Conservation (phyloP, 768 basidiomycete genomes). For the Tricholoma hemisulphureum region DNA sequence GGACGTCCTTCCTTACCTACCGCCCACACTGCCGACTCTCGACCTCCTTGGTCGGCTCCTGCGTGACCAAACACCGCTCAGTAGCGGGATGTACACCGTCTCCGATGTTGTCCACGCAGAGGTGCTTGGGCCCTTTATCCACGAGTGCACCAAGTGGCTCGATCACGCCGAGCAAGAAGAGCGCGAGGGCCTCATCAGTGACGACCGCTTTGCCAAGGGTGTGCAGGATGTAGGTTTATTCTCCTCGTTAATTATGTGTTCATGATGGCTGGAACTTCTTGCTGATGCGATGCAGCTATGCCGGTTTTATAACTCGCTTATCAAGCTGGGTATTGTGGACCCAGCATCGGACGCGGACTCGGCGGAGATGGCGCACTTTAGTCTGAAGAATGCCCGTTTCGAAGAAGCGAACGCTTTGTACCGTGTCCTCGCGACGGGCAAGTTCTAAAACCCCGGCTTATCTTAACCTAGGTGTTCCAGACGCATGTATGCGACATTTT, state of each 20-base stretch:
- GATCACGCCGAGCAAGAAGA: slow-evolving; percentile 71
- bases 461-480: not conserved
- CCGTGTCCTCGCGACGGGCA: slow-evolving; percentile 53
- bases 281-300: slow-evolving; percentile 52
- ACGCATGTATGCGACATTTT: not conserved
- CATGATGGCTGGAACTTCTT: slow-evolving; percentile 5
- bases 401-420: slow-evolving; percentile 78
- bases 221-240: slow-evolving; percentile 59
- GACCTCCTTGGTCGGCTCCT: slow-evolving; percentile 71
- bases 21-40: slow-evolving; percentile 71
- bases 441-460: slow-evolving; percentile 32
- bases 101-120: slow-evolving; percentile 64
- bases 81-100: slow-evolving; percentile 49
- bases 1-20: slow-evolving; percentile 61
- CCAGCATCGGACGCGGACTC: slow-evolving; percentile 63
- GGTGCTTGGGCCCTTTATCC: slow-evolving; percentile 68
- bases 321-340: slow-evolving; percentile 66
- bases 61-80: slow-evolving; percentile 54
- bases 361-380: slow-evolving; percentile 77
- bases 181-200: slow-evolving; percentile 62
- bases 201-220: slow-evolving; percentile 71
- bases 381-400: slow-evolving; percentile 66
- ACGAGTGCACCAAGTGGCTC: slow-evolving; percentile 66
- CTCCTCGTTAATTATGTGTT: slow-evolving; percentile 4
- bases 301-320: slow-evolving; percentile 71